A percentile compares a stretch with the other conserved stretches of the same genome.
Evolutionary conservation across 495 filamentous ascomycete genomes (phyloP).

Genomic region (Xylaria bambusicola): DNA sequence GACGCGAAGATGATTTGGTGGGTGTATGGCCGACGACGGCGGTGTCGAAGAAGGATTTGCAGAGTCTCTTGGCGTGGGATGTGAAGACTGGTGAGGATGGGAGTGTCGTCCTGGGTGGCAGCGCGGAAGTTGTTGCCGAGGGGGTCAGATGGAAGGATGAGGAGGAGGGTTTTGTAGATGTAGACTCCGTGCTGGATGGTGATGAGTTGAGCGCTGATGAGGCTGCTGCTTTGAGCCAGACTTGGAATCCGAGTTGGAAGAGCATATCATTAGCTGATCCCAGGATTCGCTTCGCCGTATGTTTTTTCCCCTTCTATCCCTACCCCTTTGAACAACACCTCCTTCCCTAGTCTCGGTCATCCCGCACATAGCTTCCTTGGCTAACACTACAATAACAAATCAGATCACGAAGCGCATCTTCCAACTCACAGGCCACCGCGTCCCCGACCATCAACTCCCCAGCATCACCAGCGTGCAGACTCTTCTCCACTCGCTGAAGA

Average conservation of each 20-base stretch:
- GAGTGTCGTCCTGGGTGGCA: conserved; percentile 26
- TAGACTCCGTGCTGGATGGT: too few relatives aligned
- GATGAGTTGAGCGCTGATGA: conserved; percentile 19
- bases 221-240: conserved; percentile 30
- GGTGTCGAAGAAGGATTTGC: conserved; percentile 16
- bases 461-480: conserved; percentile 53
- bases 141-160: conserved; percentile 13
- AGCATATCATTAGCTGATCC: conserved; percentile 57
- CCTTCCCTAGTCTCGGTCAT: neutral
- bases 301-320: conserved; percentile 34
- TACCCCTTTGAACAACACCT: neutral
- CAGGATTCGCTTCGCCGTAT: conserved; percentile 71
- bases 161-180: neutral
- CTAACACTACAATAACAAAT: too few relatives aligned
- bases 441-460: conserved; percentile 67
- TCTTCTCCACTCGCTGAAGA: conserved; percentile 56
- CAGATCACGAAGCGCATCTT: conserved; percentile 76
- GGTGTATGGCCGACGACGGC: conserved; percentile 25
- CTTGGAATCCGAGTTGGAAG: conserved; percentile 54
- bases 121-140: conserved; percentile 17
- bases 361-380: too few relatives aligned
- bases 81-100: conserved; percentile 19
- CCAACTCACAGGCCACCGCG: conserved; percentile 71
- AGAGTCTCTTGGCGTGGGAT: conserved; percentile 15
- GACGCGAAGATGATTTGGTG: conserved; percentile 27